Evolutionary conservation across 192 early-diverging fungal species (phyloP).

Genomic region (Coemansia sp.): DNA sequence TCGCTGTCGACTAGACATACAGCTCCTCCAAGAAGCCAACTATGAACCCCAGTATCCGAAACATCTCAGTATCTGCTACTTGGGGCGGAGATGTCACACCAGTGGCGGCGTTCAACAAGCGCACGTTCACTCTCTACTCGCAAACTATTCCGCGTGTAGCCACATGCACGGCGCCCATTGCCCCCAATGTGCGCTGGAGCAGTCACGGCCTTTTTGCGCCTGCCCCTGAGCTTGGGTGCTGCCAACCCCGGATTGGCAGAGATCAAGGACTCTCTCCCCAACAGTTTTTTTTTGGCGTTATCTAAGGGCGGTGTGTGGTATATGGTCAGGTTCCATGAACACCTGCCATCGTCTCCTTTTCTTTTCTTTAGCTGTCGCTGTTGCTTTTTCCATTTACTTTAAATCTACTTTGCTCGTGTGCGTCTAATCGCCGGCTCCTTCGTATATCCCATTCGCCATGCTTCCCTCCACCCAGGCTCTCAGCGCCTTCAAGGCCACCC

Average conservation of each 20-base stretch:
- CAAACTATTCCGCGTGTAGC: not conserved
- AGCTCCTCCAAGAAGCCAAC: too few species aligned
- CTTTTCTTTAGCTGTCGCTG: not conserved
- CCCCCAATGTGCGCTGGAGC: not conserved
- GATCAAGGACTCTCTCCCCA: not conserved
- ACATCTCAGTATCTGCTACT: not conserved
- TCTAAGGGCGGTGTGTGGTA: not conserved
- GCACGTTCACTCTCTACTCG: not conserved
- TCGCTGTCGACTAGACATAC: slow-evolving; percentile 17
- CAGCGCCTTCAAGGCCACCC: slow-evolving; percentile 46
- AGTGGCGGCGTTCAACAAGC: not conserved
- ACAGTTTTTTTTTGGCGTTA: slow-evolving; percentile 4
- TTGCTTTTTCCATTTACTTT: slow-evolving; percentile 1
- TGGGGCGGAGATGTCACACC: not conserved
- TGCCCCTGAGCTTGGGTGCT: not conserved
- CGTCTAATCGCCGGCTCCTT: slow-evolving; percentile 3
- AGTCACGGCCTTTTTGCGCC: not conserved
- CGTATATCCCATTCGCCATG: slow-evolving; percentile 9
- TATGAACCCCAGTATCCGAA: not conserved
- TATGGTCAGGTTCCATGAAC: not conserved
- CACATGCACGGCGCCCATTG: not conserved
- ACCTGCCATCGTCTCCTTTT: not conserved
- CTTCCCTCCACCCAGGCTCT: slow-evolving; percentile 47
- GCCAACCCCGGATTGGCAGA: not conserved
- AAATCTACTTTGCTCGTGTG: slow-evolving; percentile 10